phyloP scores from a whole-genome alignment of 768 basidiomycete species.

The Lactarius indigo region DNA sequence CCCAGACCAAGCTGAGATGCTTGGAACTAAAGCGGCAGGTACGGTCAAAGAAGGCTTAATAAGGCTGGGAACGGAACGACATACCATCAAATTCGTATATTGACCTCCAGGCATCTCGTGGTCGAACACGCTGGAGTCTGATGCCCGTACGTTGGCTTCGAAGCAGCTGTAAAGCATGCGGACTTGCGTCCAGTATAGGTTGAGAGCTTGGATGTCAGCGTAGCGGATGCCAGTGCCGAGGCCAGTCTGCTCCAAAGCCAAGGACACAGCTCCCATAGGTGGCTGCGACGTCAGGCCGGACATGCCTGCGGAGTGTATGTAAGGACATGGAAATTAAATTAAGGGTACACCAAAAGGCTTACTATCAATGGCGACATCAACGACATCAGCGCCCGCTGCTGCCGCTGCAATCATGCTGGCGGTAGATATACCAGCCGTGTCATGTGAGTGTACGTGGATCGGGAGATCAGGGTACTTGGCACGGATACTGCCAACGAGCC shows the following conservation, averaged over 20 bases:
- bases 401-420: conserved; percentile 98
- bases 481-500: conserved; percentile 91
- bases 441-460: conserved; percentile 99
- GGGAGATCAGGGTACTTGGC: conserved; percentile 96
- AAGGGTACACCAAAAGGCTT: conserved; percentile 32
- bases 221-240: conserved; percentile 96
- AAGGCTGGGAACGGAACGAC: conserved; percentile 28
- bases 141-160: conserved; percentile 96
- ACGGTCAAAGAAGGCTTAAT: conserved; percentile 25
- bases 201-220: conserved; percentile 95
- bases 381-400: conserved; percentile 95
- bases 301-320: conserved; percentile 61
- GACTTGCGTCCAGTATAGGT: conserved; percentile 97
- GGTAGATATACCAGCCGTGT: conserved; percentile 96
- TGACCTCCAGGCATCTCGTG: conserved; percentile 99
- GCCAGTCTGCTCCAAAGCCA: conserved; percentile 90
- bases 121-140: conserved; percentile 97
- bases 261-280: conserved; percentile 96
- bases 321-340: conserved; percentile 11
- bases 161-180: conserved; percentile 94
- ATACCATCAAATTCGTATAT: conserved; percentile 89
- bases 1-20: conserved; percentile 95
- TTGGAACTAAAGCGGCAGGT: conserved; percentile 73
- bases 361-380: conserved; percentile 99
- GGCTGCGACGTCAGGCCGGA: conserved; percentile 98